Evolutionary conservation across 192 early-diverging fungal genomes (phyloP).

Genomic region (Backusella australiensis): DNA sequence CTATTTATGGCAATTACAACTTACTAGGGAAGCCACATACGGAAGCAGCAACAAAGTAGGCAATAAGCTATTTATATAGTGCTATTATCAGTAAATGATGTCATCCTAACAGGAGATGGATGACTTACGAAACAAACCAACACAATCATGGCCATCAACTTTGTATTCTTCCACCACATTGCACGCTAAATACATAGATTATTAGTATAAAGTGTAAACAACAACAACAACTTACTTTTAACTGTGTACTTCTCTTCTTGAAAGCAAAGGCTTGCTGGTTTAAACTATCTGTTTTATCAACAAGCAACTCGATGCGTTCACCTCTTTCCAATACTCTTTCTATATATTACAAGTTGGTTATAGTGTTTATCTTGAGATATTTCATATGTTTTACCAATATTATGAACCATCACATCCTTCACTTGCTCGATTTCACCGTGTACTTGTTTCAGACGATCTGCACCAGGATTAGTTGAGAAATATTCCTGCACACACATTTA

Average conservation of each 20-base stretch:
- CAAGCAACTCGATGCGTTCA: conserved; percentile 84
- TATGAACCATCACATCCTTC: conserved; percentile 92
- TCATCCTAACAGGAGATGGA: neutral
- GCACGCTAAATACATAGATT: conserved; percentile 42
- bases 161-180: conserved; percentile 97
- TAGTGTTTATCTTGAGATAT: too few species aligned
- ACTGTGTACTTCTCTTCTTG: conserved; percentile 79
- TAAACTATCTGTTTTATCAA: conserved; percentile 87
- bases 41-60: conserved; percentile 71
- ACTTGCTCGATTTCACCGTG: conserved; percentile 92
- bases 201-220: neutral
- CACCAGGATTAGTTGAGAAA: conserved; percentile 66
- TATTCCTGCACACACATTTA: conserved; percentile 51
- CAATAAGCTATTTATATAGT: conserved; percentile 51
- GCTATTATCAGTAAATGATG: neutral
- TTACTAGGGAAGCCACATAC: conserved; percentile 81
- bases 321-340: conserved; percentile 86
- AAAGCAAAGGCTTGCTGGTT: conserved; percentile 90
- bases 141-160: conserved; percentile 70
- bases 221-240: conserved; percentile 51
- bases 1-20: neutral
- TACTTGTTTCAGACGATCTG: conserved; percentile 77
- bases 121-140: conserved; percentile 53
- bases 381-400: conserved; percentile 62
- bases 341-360: conserved; percentile 12